Percentiles rank a stretch among this genome's conserved stretches.
Conservation (phyloP, 305 asterid species). For the Ruellia speciosa region DNA sequence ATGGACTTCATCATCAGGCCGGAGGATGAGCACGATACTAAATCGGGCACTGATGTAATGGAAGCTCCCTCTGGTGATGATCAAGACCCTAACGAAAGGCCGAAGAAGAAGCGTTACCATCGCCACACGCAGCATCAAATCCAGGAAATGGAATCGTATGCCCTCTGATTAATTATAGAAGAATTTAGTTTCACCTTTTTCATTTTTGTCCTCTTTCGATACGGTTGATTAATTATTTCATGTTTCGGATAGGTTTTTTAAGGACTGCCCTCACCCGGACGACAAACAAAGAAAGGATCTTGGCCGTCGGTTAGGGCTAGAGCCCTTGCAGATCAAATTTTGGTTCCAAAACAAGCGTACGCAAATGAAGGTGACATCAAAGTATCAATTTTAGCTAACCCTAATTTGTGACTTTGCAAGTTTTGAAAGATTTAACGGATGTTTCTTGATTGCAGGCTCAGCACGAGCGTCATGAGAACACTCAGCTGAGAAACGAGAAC, state of each 20-base stretch:
- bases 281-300: constrained; percentile 29
- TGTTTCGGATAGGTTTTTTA: constrained; percentile 1
- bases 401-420: no score
- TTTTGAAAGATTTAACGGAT: no score
- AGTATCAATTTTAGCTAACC: no score
- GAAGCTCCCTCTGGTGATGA: constrained; percentile 36
- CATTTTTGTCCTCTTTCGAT: not conserved
- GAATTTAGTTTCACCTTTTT: not conserved
- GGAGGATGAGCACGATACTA: constrained; percentile 36
- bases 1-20: constrained; percentile 23
- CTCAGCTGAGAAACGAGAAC: constrained; percentile 41
- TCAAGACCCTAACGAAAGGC: constrained; percentile 25
- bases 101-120: constrained; percentile 26
- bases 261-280: constrained; percentile 83
- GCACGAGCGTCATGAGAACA: constrained; percentile 21
- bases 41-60: constrained; percentile 32
- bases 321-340: constrained; percentile 8
- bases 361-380: not conserved
- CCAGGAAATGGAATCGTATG: constrained; percentile 27
- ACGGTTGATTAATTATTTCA: not conserved
- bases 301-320: constrained; percentile 33
- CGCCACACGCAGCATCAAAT: constrained; percentile 30
- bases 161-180: not conserved
- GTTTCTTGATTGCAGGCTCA: constrained; percentile 17
- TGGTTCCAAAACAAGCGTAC: constrained; percentile 15